Base-by-base conservation (phyloP, 2,329 filamentous ascomycete species). In the Aspergillus nomiae region DNA sequence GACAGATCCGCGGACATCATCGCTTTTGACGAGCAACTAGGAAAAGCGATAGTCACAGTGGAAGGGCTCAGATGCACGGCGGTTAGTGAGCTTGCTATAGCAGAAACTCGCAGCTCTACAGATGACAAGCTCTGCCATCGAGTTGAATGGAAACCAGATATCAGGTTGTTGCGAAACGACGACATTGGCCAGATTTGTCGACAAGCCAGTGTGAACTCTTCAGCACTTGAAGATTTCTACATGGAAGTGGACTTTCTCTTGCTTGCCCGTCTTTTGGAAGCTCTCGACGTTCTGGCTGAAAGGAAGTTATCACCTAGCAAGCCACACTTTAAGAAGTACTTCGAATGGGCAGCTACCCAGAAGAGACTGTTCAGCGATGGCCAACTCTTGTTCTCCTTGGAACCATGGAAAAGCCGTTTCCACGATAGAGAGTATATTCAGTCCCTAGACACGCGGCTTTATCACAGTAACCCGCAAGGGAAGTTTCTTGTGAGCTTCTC, bases 71-170 rank as follows among this genome's bases (percentile, higher is more conserved):
- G 24, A 41, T 43, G 34, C 30, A 60, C 24, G 19, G 48, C 43
- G 1, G 36, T 55, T 12, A 34, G 32, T 46, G 19, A 51, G 14
- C 7, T n/a, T 51, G 28, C 28, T 11, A 10, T 7, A n/a, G 7
- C 28, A 10, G 28, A 32, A 21, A 34, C 28, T n/a, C 11, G n/a
- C 16, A 19, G 32, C 30, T 53, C 34, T 19, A 45, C 5, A 4
- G 19, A 46, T 21, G 28, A 51, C 28, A 34, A 51, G 3, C 48
- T 51, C 9, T 51, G 48, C 10, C 48, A 51, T 32, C 28, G 11
- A 19, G 6, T 63, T 5, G 51, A 61, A n/a, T 66, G 63, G 63
- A 63, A 66, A 30, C 63, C 65, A 2, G 65, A 66, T 3, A 36
- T 50, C n/a, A 41, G 28, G 3, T 28, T 66, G 14, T 34, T 63